phyloP scores from a whole-genome alignment of 1,284 basidiomycete genomes.

The Polyporus tsugae region DNA sequence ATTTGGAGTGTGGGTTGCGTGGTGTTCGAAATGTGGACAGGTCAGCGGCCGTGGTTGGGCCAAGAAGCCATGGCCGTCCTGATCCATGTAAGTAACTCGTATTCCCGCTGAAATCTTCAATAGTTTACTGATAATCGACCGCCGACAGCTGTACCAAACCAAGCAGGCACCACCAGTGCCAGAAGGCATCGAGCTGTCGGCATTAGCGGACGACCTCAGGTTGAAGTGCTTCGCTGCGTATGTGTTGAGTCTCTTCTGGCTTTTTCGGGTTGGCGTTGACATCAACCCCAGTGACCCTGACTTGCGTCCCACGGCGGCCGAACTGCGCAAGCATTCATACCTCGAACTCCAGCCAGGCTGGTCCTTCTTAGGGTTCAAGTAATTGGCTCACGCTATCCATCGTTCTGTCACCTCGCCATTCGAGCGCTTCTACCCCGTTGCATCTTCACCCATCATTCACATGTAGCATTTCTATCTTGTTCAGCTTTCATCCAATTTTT shows the following conservation, averaged over 20 bases:
- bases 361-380: constrained; percentile 74
- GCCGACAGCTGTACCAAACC: constrained; percentile 77
- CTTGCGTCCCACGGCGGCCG: constrained; percentile 84
- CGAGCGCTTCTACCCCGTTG: constrained; percentile 13
- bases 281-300: constrained; percentile 75
- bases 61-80: constrained; percentile 93
- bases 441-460: constrained; percentile 13
- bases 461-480: constrained; percentile 25
- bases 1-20: constrained; percentile 99
- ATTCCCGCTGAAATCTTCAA: not conserved
- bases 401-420: constrained; percentile 7
- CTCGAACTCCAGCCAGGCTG: constrained; percentile 79
- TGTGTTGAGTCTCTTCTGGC: constrained; percentile 39
- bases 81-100: constrained; percentile 76
- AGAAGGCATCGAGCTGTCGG: constrained; percentile 77
- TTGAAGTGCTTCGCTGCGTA: constrained; percentile 91
- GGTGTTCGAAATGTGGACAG: constrained; percentile 98
- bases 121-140: not conserved
- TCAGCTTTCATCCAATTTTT: constrained; percentile 5
- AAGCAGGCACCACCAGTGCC: constrained; percentile 92
- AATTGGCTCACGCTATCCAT: constrained; percentile 10
- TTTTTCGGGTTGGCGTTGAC: constrained; percentile 2
- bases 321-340: constrained; percentile 88
- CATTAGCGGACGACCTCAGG: constrained; percentile 87
- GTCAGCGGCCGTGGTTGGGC: constrained; percentile 91